Evolutionary conservation across 2,329 filamentous ascomycete genomes (phyloP).

Genomic region (Diaporthe citri): DNA sequence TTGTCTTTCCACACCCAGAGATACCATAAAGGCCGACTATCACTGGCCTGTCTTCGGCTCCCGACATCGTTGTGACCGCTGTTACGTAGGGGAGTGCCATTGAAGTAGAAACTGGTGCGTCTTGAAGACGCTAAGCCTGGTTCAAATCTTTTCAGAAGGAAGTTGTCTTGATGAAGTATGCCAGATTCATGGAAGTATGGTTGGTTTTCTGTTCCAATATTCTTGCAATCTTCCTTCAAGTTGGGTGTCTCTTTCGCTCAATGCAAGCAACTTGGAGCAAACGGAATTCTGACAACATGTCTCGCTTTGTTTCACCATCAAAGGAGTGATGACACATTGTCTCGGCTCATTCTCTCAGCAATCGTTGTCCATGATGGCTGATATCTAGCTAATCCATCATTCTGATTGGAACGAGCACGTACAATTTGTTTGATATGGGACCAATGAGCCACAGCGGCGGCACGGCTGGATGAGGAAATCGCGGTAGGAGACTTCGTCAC

Average conservation of each 20-base stretch:
- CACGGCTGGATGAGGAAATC: background rate
- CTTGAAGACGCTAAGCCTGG: too few species aligned
- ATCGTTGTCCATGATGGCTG: background rate
- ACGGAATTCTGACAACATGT: background rate
- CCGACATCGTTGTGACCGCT: background rate
- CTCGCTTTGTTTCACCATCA: background rate
- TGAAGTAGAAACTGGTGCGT: background rate
- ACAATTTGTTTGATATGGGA: background rate
- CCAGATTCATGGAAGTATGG: background rate
- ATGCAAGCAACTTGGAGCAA: background rate
- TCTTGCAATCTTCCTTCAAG: too few species aligned
- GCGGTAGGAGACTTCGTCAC: too few species aligned
- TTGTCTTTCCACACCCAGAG: conserved; percentile 66
- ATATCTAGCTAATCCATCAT: too few species aligned
- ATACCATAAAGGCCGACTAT: conserved; percentile 69
- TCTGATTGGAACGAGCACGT: too few species aligned
- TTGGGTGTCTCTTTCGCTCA: background rate
- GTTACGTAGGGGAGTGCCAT: background rate
- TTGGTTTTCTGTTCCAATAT: too few species aligned
- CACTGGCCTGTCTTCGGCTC: conserved; percentile 46
- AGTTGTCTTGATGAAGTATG: background rate
- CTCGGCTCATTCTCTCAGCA: background rate
- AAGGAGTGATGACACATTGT: background rate
- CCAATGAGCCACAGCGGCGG: background rate
- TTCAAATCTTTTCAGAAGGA: background rate